Base-by-base conservation (phyloP, 495 filamentous ascomycete species). In the Beverwykella pulmonaria region DNA sequence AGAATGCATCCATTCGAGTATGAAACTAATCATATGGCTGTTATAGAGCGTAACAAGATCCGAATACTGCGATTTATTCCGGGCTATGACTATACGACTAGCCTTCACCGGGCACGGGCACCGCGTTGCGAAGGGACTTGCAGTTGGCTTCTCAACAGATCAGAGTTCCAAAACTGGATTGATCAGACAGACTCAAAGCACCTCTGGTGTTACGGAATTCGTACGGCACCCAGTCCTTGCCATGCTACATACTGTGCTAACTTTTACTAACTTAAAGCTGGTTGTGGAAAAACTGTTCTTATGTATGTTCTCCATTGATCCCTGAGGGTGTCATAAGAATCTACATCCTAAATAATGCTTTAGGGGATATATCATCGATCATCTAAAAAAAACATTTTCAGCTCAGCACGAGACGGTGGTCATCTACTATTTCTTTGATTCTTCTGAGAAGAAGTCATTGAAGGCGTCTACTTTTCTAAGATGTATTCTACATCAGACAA, bases 391-490 rank as follows among this genome's bases (percentile, higher is more conserved):
- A 17, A 52, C 25, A 30, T 41, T 50, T 3, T 23, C 30, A 39
- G 49, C 34, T 17, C 17, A 22, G 14, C 32, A 57, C 22, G 61
- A 54, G 14, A 59, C 32, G 41, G 52, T 67, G 10, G 39, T 71
- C 50, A 61, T 68, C 41, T 73, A 71, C 47, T 73, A 73, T 63
- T 73, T 68, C 58, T 62, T 62, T 62, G 71, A 73, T 41, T 73
- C 48, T 39, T 63, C 68, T 26, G 19, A 65, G 10, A 60, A 59
- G 23, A 65, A 54, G 7, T 69, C 71, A 53, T 39, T 71, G 15
- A 30, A 61, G 6, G 32, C 19, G 1, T 41, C 39, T 1, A 59
- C 39, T 1, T 69, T 73, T 26, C 55, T 73, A 36, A 63, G 68
- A 30, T 68, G 65, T 19, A 69, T 71, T 41, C 54, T 73, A 52